Percentiles rank a stretch among this genome's conserved stretches.
These are phyloP conservation scores for Cordyceps pruinosa DNA, from an alignment of 2,329 filamentous ascomycete species.

Conservation along the genomic window DNA sequence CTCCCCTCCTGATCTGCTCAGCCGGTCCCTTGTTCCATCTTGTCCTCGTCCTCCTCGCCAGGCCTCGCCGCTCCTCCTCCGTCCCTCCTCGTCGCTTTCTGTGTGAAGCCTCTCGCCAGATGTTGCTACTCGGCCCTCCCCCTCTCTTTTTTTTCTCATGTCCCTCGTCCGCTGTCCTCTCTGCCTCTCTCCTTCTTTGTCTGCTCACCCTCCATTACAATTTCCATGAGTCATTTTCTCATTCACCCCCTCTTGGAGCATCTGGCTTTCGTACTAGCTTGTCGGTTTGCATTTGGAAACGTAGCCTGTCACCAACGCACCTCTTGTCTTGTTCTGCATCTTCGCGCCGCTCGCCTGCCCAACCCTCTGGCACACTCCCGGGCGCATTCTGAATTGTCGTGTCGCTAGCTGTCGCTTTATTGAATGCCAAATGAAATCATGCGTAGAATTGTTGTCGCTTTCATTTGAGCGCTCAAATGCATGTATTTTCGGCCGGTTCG, in stretches of 20 bases:
- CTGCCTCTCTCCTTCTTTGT: neutral
- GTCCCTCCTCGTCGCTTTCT: neutral
- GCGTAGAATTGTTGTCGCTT: neutral
- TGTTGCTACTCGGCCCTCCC: conserved; percentile 15
- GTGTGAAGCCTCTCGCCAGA: conserved; percentile 13
- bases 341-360: conserved; percentile 4
- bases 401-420: conserved; percentile 7
- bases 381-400: conserved; percentile 28
- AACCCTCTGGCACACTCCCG: conserved; percentile 19
- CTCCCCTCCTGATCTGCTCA: conserved; percentile 10
- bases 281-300: neutral
- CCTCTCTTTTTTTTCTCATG: conserved; percentile 15
- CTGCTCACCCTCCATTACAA: conserved; percentile 22
- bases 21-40: conserved; percentile 6
- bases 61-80: no score
- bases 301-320: neutral
- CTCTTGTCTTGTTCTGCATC: neutral
- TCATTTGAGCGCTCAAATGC: conserved; percentile 13
- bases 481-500: neutral
- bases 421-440: neutral
- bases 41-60: neutral
- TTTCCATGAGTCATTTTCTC: conserved; percentile 27
- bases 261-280: conserved; percentile 20
- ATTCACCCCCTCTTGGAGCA: conserved; percentile 15
- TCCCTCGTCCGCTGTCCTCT: conserved; percentile 19